Conservation (phyloP, 148 eudicot genomes). For the Rhododendron kiyosumense region DNA sequence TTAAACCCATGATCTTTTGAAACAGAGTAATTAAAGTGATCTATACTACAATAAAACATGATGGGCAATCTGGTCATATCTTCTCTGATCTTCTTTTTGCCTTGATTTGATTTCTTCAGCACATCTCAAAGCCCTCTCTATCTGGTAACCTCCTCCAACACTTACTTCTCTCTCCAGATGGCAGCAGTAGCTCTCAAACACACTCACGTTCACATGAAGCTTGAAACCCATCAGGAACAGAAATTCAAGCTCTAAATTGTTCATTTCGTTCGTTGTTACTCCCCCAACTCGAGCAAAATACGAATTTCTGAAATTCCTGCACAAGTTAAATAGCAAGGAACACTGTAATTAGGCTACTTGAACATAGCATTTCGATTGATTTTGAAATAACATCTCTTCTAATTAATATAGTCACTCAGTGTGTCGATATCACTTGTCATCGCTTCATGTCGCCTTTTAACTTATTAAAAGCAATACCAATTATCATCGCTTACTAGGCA, state of each 20-base stretch:
- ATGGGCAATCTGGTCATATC: slow-evolving; percentile 45
- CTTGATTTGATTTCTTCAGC: slow-evolving; percentile 80
- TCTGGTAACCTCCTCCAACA: slow-evolving; percentile 91
- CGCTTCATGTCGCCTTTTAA: no score
- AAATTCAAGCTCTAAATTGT: slow-evolving; percentile 77
- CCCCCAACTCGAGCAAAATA: slow-evolving; percentile 95
- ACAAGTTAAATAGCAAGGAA: background rate
- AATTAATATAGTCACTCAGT: no score
- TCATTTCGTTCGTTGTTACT: slow-evolving; percentile 68
- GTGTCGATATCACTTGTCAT: no score
- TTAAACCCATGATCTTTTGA: background rate
- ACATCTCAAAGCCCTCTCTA: slow-evolving; percentile 82
- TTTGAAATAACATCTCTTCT: no score
- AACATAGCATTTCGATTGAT: no score
- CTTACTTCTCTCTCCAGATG: slow-evolving; percentile 95
- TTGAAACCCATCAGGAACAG: slow-evolving; percentile 78
- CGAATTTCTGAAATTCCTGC: slow-evolving; percentile 89
- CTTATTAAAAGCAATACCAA: no score
- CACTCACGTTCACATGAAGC: slow-evolving; percentile 93
- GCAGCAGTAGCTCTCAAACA: slow-evolving; percentile 82
- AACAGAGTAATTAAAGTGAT: background rate
- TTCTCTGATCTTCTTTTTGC: slow-evolving; percentile 31
- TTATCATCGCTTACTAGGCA: no score
- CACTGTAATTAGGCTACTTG: no score
- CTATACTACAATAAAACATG: slow-evolving; percentile 39